Evolutionary conservation across 1,284 basidiomycete species (phyloP), one percentile per base, ranked within the genome.

Genomic region (Inonotus hispidus): DNA sequence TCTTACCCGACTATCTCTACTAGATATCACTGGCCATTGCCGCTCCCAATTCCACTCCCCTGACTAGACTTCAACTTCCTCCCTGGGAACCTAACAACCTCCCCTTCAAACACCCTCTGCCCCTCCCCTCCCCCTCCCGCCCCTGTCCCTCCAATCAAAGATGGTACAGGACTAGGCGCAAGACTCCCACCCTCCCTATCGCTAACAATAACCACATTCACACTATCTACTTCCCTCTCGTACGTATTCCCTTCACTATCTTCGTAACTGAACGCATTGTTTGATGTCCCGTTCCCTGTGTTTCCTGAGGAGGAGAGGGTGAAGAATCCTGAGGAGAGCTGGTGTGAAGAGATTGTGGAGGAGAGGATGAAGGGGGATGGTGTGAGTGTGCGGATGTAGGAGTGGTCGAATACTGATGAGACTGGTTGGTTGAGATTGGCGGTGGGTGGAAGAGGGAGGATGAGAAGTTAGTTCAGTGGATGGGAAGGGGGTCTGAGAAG

Each of bases 211-310:
- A 77, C 78, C 68, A 85, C 81, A 66, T 80, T 74, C 7, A 78
- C 79, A 1, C 85, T 83, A 62, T 82, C 77, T 58, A 92, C 87
- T 32, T 75, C 68, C 58, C 88, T 77, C 56, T 73, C 71, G 70
- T 80, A 91, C 0, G 86, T 87, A 71, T 90, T 86, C 50, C 83
- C 84, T 8, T 71, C 70, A 23, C 69, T 65, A 69, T 91, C 87
- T 10, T 70, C 64, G 67, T 90, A 92, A 49, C 70, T 72, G 71
- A 90, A 84, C 8, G 79, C 80, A 70, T 90, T 90, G 70, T 80
- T 82, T 70, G 76, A 88, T 1, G 84, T 87, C 43, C 87, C 88
- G 63, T 87, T 88, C 0, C 84, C 87, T 21, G 63, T 77, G 70
- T 84, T 85, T 4, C 82, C 81, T 0, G 72, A 72, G 5, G 77